Evolutionary conservation across 148 eudicot genomes (phyloP).

Genomic region (Euryodendron excelsum): DNA sequence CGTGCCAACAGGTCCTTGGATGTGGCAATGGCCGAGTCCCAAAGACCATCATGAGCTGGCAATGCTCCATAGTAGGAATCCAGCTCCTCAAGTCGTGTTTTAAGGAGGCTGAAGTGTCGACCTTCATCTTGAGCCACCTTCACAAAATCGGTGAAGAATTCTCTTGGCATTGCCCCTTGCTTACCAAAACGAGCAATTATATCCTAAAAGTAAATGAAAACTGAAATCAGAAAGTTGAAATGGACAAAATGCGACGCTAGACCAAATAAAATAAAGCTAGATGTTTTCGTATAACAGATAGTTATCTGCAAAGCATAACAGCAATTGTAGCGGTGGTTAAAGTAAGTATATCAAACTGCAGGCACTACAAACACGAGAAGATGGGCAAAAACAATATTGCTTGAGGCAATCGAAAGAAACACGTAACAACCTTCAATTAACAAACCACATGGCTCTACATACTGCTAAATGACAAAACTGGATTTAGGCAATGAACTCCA

Average conservation of each 20-base stretch:
- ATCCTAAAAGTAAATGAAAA: conserved; percentile 44
- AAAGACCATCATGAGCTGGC: conserved; percentile 94
- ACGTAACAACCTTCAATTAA: background rate
- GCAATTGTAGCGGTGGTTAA: background rate
- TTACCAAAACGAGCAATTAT: conserved; percentile 94
- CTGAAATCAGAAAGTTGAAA: background rate
- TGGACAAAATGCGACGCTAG: background rate
- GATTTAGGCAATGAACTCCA: background rate
- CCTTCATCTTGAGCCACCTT: conserved; percentile 99
- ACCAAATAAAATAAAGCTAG: background rate
- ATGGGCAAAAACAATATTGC: background rate
- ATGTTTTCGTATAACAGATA: background rate
- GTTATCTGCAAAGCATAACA: background rate
- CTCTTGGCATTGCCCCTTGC: conserved; percentile 81
- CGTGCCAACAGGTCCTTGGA: conserved; percentile 83
- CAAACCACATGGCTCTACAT: background rate
- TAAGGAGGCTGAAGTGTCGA: conserved; percentile 83
- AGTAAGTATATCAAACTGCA: background rate
- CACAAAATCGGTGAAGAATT: conserved; percentile 92
- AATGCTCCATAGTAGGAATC: conserved; percentile 93
- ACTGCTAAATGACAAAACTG: background rate
- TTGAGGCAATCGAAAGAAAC: conserved; percentile 1
- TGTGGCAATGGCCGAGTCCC: conserved; percentile 92
- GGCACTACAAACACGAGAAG: background rate
- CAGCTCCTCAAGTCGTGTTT: conserved; percentile 69